phyloP scores from a whole-genome alignment of 139 green algal genomes.

The Penium margaritaceum region DNA sequence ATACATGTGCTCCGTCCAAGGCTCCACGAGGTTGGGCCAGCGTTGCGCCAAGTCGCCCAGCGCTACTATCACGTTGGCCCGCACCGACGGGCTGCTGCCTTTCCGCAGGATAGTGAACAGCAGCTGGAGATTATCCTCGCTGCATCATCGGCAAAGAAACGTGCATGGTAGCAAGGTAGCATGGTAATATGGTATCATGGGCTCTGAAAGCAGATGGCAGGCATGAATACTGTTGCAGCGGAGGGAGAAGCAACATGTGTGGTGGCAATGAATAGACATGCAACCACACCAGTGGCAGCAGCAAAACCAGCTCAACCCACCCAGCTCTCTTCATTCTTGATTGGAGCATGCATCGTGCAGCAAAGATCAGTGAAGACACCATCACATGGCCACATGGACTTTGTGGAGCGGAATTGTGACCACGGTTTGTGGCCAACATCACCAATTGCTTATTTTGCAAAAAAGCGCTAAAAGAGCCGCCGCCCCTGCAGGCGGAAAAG shows the following conservation, averaged over 20 bases:
- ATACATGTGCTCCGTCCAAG: conserved; percentile 83
- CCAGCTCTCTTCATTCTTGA: no score
- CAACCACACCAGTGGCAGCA: background rate
- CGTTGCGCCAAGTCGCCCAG: conserved; percentile 80
- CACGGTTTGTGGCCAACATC: no score
- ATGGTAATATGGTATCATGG: background rate
- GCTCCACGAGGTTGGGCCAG: conserved; percentile 87
- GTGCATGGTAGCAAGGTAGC: background rate
- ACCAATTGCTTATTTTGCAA: no score
- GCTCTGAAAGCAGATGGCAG: background rate
- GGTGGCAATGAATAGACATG: background rate
- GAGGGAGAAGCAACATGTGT: background rate
- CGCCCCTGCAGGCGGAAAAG: no score
- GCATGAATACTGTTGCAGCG: conserved; percentile 8
- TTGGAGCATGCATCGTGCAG: no score
- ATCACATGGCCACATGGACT: no score
- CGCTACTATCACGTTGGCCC: conserved; percentile 74
- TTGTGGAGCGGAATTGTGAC: no score
- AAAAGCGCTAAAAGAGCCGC: no score
- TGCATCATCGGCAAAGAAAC: conserved; percentile 61
- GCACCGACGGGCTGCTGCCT: conserved; percentile 45
- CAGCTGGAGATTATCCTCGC: conserved; percentile 47
- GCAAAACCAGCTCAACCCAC: no score
- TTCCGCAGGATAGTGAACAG: conserved; percentile 43
- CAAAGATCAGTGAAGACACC: no score